Evolutionary conservation across 345 rosid genomes (phyloP).

Genomic region (Linum trigynum): DNA sequence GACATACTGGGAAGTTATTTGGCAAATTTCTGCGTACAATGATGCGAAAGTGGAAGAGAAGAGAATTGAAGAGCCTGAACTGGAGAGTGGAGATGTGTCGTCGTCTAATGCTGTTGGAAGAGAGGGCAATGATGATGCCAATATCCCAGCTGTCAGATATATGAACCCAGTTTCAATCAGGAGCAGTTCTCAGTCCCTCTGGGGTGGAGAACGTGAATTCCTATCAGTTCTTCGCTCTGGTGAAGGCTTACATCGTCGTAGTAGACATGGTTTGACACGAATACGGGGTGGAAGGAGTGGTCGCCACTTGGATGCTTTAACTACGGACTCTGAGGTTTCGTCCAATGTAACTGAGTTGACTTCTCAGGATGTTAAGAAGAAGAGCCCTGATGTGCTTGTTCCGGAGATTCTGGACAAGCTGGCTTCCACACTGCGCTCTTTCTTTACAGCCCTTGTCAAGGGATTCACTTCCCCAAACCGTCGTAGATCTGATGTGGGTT

Average conservation of each 20-base stretch:
- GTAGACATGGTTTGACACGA: conserved; percentile 75
- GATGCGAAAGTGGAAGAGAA: conserved; percentile 70
- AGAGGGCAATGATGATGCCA: conserved; percentile 76
- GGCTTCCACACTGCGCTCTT: conserved; percentile 57
- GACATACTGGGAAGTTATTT: conserved; percentile 60
- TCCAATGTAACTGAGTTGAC: conserved; percentile 48
- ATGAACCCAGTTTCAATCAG: conserved; percentile 71
- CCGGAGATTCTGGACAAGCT: conserved; percentile 62
- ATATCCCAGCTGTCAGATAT: conserved; percentile 56
- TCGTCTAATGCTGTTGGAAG: conserved; percentile 62
- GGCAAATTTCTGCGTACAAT: conserved; percentile 75
- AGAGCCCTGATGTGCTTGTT: conserved; percentile 64
- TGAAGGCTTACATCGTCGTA: conserved; percentile 71
- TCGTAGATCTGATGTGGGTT: conserved; percentile 74
- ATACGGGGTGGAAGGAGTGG: conserved; percentile 83
- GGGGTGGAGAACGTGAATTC: conserved; percentile 78
- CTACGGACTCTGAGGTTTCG: conserved; percentile 54
- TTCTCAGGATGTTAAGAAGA: conserved; percentile 57
- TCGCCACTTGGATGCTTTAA: conserved; percentile 68
- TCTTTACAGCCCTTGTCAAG: conserved; percentile 83
- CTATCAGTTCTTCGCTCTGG: conserved; percentile 68
- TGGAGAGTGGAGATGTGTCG: conserved; percentile 45
- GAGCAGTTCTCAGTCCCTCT: conserved; percentile 59
- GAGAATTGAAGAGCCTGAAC: conserved; percentile 42
- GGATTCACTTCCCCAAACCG: conserved; percentile 84